Conservation (phyloP, 768 basidiomycete species). For the Leucosporidium scottii region DNA sequence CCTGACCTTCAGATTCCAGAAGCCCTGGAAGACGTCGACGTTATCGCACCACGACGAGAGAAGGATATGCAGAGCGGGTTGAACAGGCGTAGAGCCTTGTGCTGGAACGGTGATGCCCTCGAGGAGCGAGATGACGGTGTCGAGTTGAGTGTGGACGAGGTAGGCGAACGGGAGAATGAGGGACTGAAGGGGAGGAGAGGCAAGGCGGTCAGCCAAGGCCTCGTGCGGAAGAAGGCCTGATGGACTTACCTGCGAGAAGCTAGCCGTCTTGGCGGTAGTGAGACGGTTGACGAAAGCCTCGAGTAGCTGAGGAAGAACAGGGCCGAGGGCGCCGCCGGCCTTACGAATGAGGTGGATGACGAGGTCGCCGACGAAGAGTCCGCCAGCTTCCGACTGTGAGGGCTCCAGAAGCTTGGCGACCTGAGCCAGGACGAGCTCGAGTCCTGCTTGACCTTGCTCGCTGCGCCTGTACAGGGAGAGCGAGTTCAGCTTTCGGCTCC, state of each 20-base stretch:
- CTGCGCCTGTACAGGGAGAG: conserved; percentile 45
- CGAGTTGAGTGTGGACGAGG: conserved; percentile 76
- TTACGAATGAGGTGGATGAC: conserved; percentile 85
- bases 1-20: conserved; percentile 80
- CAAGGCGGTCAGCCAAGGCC: background rate
- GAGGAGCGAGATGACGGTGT: conserved; percentile 68
- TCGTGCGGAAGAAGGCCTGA: background rate
- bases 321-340: conserved; percentile 68
- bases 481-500: background rate
- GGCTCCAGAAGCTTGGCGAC: conserved; percentile 68
- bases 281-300: conserved; percentile 76
- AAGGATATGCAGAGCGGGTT: conserved; percentile 68
- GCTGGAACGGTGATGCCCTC: conserved; percentile 54
- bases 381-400: conserved; percentile 79
- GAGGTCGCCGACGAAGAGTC: conserved; percentile 86
- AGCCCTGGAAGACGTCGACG: conserved; percentile 82
- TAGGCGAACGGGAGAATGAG: conserved; percentile 90
- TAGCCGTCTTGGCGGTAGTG: conserved; percentile 76
- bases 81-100: background rate
- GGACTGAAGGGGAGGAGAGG: conserved; percentile 51
- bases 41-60: conserved; percentile 92
- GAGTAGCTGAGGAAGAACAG: conserved; percentile 79
- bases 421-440: conserved; percentile 64
- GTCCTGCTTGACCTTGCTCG: conserved; percentile 59
- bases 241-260: conserved; percentile 69